Evolutionary conservation across 208 protist genomes (phyloP), one percentile per base, ranked within the genome.

Genomic region (Balamuthia mandrillaris): DNA sequence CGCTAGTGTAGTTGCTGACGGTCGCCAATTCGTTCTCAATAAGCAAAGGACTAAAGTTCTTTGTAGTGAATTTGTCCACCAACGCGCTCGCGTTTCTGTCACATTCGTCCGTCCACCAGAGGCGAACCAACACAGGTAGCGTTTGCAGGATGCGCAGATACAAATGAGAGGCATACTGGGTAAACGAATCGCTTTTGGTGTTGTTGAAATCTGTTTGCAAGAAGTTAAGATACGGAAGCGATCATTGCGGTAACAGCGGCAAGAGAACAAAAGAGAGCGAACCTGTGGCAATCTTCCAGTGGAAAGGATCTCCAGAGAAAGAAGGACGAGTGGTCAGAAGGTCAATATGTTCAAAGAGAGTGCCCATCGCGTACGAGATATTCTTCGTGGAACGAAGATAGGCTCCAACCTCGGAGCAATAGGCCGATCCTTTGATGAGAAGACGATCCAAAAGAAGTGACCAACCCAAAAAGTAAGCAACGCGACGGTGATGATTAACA

Each of bases 31-130:
- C 77, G 39, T 63, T 70, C 77, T 83, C 77, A 44, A 83, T 83
- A 12, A 83, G 54, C 10, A 83, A 54, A 0, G 77, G 77, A 31
- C 77, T 83, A 39, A 83, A 68, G 21, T 52, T 21, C 33, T 24
- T 18, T 44, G 33, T 83, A 12, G 77, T 83, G 77, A 68, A 83
- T 41, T 54, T 82, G 18, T 83, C 77, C 24, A 83, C 41, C 31
- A 83, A 44, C 7, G 54, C 54, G 35, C 54, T 56, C 24, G 77
- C 68, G 27, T 83, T 49, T 5, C 77, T 49, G 24, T 83, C 77
- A 56, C 77, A 83, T 24, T 83, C 56, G 29, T 83, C 52, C 39
- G 51, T 83, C 77, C 77, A 83, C 77, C 77, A 83, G 0, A 83
- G 58, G 2, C 77, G 77, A 5, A 83, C 56, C 37, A 83, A 56